These are phyloP conservation scores for Colletotrichum costaricense DNA, from an alignment of 2,329 filamentous ascomycete genomes.

Conservation along the genomic window DNA sequence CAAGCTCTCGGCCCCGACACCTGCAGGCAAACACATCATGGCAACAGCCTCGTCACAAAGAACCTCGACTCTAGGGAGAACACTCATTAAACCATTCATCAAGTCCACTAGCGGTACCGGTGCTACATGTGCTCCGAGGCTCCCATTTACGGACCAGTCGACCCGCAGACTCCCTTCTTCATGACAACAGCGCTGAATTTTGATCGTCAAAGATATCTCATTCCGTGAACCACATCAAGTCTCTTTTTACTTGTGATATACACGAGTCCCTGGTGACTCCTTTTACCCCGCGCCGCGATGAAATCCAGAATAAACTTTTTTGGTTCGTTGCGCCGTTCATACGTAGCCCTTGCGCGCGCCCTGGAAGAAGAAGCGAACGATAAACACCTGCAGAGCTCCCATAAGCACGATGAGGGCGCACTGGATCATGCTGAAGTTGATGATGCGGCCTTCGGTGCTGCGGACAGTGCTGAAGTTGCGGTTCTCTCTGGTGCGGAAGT, in stretches of 20 bases:
- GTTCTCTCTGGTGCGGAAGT: constrained; percentile 99
- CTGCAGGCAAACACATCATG: background rate
- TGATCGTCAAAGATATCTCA: constrained; percentile 31
- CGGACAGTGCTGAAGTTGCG: constrained; percentile 98
- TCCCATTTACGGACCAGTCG: background rate
- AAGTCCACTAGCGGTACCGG: constrained; percentile 4
- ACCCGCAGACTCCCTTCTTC: background rate
- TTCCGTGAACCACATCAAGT: constrained; percentile 32
- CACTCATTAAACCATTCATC: constrained; percentile 20
- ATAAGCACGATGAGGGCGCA: constrained; percentile 91
- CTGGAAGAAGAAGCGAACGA: constrained; percentile 98
- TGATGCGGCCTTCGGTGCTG: constrained; percentile 94
- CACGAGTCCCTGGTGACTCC: constrained; percentile 31
- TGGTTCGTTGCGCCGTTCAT: constrained; percentile 50
- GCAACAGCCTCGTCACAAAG: background rate
- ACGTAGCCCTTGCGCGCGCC: constrained; percentile 78
- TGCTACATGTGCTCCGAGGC: background rate
- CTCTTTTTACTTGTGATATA: constrained; percentile 34
- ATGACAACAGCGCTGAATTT: constrained; percentile 18
- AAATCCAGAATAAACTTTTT: constrained; percentile 28
- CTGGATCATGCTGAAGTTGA: constrained; percentile 97
- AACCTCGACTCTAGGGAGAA: background rate
- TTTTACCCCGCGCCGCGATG: constrained; percentile 19
- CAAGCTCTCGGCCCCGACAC: background rate
- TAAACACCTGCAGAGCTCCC: constrained; percentile 96